Conservation (phyloP, 2,329 filamentous ascomycete species). For the Microcyclospora tardicrescens region DNA sequence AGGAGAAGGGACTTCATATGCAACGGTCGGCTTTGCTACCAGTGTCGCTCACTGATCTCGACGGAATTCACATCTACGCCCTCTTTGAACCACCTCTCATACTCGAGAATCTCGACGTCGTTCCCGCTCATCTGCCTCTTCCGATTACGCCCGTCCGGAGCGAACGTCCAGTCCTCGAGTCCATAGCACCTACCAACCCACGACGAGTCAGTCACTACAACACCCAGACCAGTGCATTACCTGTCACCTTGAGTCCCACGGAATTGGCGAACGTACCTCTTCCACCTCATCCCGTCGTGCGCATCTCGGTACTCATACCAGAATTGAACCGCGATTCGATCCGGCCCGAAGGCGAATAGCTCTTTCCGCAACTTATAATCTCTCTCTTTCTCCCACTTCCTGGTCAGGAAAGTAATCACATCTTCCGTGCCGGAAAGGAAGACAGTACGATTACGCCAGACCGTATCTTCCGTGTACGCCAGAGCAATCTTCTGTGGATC, state of each 20-base stretch:
- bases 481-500: slow-evolving; percentile 52
- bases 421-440: slow-evolving; percentile 58
- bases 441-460: slow-evolving; percentile 65
- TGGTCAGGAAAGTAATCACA: slow-evolving; percentile 54
- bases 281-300: slow-evolving; percentile 56
- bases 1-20: too few species aligned
- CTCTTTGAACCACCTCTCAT: slow-evolving; percentile 56
- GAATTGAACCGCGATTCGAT: slow-evolving; percentile 67
- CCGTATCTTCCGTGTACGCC: slow-evolving; percentile 61
- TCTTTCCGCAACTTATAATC: slow-evolving; percentile 70
- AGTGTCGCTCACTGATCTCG: slow-evolving; percentile 53
- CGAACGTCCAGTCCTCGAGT: slow-evolving; percentile 68
- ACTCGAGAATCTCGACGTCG: slow-evolving; percentile 49
- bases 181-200: slow-evolving; percentile 50
- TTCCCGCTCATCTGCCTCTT: slow-evolving; percentile 69
- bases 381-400: slow-evolving; percentile 63
- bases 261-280: slow-evolving; percentile 32
- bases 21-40: slow-evolving; percentile 27
- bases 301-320: slow-evolving; percentile 74
- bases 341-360: slow-evolving; percentile 60
- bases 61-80: slow-evolving; percentile 57
- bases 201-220: neutral
- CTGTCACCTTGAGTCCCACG: neutral
- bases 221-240: too few species aligned
- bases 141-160: slow-evolving; percentile 54